These are phyloP conservation scores for Eucalyptus regnans DNA, from an alignment of 345 rosid species.

Conservation along the genomic window DNA sequence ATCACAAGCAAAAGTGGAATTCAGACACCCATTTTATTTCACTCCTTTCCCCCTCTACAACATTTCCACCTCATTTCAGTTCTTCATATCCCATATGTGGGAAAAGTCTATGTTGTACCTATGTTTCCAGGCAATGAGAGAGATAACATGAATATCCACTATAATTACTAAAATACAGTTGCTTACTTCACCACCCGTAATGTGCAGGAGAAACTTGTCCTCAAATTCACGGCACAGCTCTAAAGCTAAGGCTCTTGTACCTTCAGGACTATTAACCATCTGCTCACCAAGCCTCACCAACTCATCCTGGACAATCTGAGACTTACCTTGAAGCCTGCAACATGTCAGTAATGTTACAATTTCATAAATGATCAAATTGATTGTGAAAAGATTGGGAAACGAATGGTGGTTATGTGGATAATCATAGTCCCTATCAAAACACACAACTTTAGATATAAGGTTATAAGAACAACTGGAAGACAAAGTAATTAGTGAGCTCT, in stretches of 20 bases:
- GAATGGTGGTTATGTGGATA: background rate
- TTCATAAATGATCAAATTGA: background rate
- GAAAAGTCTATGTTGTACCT: background rate
- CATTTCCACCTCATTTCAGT: background rate
- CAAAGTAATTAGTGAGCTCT: background rate
- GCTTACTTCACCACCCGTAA: constrained; percentile 88
- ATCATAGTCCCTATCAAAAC: background rate
- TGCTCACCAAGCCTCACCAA: constrained; percentile 80
- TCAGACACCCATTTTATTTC: background rate
- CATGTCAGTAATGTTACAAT: background rate
- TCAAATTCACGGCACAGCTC: constrained; percentile 98
- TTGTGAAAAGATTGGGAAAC: background rate
- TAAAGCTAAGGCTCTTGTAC: constrained; percentile 86
- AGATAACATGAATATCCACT: background rate
- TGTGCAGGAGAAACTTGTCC: constrained; percentile 82
- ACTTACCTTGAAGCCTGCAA: constrained; percentile 90
- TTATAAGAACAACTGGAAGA: background rate
- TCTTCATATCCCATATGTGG: background rate
- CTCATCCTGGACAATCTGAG: constrained; percentile 84
- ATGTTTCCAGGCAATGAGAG: background rate
- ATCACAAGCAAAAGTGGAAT: background rate
- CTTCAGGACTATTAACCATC: constrained; percentile 83
- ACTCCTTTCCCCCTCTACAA: background rate
- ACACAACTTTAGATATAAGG: background rate
- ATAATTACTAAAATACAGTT: background rate